Conservation (phyloP, 2,329 filamentous ascomycete genomes). For the Fusarium luffae region DNA sequence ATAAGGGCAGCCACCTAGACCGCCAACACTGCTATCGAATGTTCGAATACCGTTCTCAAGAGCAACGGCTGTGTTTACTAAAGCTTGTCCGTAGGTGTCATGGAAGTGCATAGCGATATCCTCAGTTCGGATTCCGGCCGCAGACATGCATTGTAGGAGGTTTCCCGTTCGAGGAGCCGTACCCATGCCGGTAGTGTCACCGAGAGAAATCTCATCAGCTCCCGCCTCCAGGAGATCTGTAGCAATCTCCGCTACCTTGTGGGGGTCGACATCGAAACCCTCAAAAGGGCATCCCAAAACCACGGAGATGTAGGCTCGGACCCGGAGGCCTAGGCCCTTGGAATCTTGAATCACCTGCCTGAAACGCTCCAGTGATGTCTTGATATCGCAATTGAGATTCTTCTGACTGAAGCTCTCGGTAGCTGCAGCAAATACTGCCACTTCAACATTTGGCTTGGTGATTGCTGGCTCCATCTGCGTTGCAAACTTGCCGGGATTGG, state of each 20-base stretch:
- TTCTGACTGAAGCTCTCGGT: constrained; percentile 83
- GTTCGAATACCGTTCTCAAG: constrained; percentile 81
- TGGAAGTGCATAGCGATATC: constrained; percentile 88
- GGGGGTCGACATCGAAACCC: constrained; percentile 71
- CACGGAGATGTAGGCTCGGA: constrained; percentile 83
- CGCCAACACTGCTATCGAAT: constrained; percentile 83
- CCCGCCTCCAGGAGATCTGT: constrained; percentile 82
- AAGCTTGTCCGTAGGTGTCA: constrained; percentile 86
- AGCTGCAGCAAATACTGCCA: constrained; percentile 84
- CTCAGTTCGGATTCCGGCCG: constrained; percentile 74
- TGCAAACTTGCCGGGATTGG: constrained; percentile 61
- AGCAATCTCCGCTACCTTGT: constrained; percentile 73
- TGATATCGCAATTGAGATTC: constrained; percentile 85
- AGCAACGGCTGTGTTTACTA: constrained; percentile 83
- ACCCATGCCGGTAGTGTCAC: constrained; percentile 92
- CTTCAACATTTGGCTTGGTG: constrained; percentile 67
- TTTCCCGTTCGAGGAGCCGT: constrained; percentile 77
- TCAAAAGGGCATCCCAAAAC: constrained; percentile 84
- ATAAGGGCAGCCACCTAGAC: constrained; percentile 86
- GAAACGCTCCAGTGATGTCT: constrained; percentile 77
- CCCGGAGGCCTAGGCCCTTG: constrained; percentile 72
- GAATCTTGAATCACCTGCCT: constrained; percentile 75
- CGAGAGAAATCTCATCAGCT: constrained; percentile 89
- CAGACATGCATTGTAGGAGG: constrained; percentile 71
- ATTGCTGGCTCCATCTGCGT: constrained; percentile 60